Evolutionary conservation across 805 yeast species (phyloP), one percentile per base, ranked within the genome.

Genomic region (Diddensiella transvaalensis): DNA sequence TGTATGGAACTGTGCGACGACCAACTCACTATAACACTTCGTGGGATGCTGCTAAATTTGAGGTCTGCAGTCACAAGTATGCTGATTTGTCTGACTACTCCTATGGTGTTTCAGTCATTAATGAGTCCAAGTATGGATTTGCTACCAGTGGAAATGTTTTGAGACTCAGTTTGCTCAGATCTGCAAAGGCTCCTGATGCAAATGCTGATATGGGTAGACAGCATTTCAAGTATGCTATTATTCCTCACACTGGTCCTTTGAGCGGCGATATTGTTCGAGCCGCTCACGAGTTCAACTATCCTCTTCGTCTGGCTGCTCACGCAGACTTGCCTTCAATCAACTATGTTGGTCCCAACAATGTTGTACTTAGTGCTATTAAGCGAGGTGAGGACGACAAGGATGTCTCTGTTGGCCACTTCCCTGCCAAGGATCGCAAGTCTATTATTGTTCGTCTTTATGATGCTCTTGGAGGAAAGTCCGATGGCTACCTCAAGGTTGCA

Each of bases 1-100:
- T 86, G 64, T 87, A 82, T 64, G 95, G 95, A 46, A 67, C 85
- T 39, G 86, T 91, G 1, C 79, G 76, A 57, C 77, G 95, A 61
- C 88, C 95, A 46, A 87, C 95, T 0, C 95, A 85, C 65, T 87
- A 72, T 66, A 87, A 87, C 60, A 86, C 95, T 0, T 71, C 83
- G 0, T 86, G 93, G 93, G 95, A 86, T 60, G 79, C 81, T 40
- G 95, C 95, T 40, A 85, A 85, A 62, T 87, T 87, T 65, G 95
- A 87, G 65, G 89, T 85, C 11, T 84, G 93, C 59, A 85, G 82
- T 62, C 95, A 87, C 62, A 87, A 66, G 89, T 85, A 15, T 83
- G 93, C 60, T 83, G 82, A 62, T 95, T 86, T 62, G 59, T 81
- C 88, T 21, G 95, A 85, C 56, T 76, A 68, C 64, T 78, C 75